Conservation (phyloP, 164 flowering plant genomes). For the Macadamia tetraphylla region DNA sequence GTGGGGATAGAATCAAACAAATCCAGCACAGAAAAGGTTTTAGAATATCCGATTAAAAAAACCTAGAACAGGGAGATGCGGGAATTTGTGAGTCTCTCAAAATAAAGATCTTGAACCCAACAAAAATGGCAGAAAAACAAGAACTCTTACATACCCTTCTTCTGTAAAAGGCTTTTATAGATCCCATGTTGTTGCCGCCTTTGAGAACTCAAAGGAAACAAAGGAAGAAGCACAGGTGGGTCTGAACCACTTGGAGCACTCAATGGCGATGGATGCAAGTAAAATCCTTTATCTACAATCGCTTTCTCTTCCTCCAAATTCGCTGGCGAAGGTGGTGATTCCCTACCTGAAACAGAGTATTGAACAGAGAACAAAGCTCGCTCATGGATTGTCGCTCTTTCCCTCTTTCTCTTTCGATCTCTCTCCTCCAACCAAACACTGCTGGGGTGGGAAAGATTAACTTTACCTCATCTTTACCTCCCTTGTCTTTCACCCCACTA, state of each 20-base stretch:
- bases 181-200: constrained; percentile 15
- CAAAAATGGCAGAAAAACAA: background rate
- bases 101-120: background rate
- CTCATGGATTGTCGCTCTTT: too few relatives aligned
- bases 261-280: constrained; percentile 21
- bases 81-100: background rate
- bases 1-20: too few relatives aligned
- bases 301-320: constrained; percentile 39
- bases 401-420: too few relatives aligned
- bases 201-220: constrained; percentile 44
- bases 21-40: too few relatives aligned
- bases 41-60: too few relatives aligned
- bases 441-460: too few relatives aligned
- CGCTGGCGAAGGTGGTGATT: constrained; percentile 29
- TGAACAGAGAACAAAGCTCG: constrained; percentile 16
- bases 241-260: constrained; percentile 36
- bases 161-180: background rate
- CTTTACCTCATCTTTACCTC: too few relatives aligned
- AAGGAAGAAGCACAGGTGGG: constrained; percentile 42
- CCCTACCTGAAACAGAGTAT: constrained; percentile 17
- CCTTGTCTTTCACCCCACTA: too few relatives aligned
- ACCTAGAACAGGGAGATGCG: background rate
- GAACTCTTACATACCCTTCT: too few relatives aligned
- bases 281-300: too few relatives aligned
- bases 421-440: too few relatives aligned